Conservation (phyloP, 164 flowering plant genomes). For the Vitis vinifera region ASM3070453v1 NC_081820.1:19574001-19574500, state of each 20-base stretch:
- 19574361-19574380: too few species aligned
- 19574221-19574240: neutral
- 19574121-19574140: slow-evolving; percentile 4
- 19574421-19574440: too few species aligned
- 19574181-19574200: neutral
- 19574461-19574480: too few species aligned
- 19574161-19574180: neutral
- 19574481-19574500: too few species aligned
- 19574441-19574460: too few species aligned
- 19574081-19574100: slow-evolving; percentile 10
- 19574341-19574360: neutral
- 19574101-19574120: slow-evolving; percentile 4
- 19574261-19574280: neutral
- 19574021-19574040: slow-evolving; percentile 3
- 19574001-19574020: neutral
- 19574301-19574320: neutral
- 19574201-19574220: neutral
- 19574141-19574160: neutral
- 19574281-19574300: neutral
- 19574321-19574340: neutral
- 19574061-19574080: slow-evolving; percentile 19
- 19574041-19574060: slow-evolving; percentile 13
- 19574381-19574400: too few species aligned
- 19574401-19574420: too few species aligned
- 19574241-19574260: neutral